Conservation (phyloP, 176 grass and related monocot genomes). For the Rhynchospora pubera region DNA sequence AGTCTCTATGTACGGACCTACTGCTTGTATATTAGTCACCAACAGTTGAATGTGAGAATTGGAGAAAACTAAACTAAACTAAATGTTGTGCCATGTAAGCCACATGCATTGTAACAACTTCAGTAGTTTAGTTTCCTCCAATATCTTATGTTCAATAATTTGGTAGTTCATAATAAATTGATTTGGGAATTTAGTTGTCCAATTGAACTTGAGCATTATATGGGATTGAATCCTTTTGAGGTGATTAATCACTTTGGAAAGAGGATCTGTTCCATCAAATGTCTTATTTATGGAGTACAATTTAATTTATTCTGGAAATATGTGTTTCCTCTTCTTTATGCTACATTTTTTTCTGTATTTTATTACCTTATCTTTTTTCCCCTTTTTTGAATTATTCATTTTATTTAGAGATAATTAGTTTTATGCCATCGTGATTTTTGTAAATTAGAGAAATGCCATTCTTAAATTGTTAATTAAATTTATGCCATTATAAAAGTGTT, state of each 20-base stretch:
- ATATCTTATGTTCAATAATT: conserved; percentile 33
- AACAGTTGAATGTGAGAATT: conserved; percentile 39
- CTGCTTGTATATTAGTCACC: neutral
- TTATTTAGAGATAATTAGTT: too few relatives aligned
- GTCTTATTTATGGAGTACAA: conserved; percentile 24
- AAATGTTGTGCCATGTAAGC: neutral
- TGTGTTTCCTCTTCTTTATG: too few relatives aligned
- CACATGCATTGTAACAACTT: neutral
- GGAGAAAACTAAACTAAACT: conserved; percentile 34
- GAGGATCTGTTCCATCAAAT: conserved; percentile 50
- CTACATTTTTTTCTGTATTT: too few relatives aligned
- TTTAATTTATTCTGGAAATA: neutral
- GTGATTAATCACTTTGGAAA: neutral
- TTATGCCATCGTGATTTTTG: too few relatives aligned
- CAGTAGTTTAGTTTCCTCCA: conserved; percentile 41
- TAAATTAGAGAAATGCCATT: too few relatives aligned
- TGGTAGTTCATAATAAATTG: neutral
- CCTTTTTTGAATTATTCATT: neutral
- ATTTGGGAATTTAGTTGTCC: neutral
- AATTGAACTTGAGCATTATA: conserved; percentile 34
- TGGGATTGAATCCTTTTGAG: conserved; percentile 25
- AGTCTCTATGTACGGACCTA: neutral
- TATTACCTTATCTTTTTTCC: neutral
- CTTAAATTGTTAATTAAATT: too few relatives aligned
- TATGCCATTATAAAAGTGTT: too few relatives aligned